Evolutionary conservation across 1,284 basidiomycete species (phyloP), one percentile per base, ranked within the genome.

Genomic region (Apiotrichum gamsii): DNA sequence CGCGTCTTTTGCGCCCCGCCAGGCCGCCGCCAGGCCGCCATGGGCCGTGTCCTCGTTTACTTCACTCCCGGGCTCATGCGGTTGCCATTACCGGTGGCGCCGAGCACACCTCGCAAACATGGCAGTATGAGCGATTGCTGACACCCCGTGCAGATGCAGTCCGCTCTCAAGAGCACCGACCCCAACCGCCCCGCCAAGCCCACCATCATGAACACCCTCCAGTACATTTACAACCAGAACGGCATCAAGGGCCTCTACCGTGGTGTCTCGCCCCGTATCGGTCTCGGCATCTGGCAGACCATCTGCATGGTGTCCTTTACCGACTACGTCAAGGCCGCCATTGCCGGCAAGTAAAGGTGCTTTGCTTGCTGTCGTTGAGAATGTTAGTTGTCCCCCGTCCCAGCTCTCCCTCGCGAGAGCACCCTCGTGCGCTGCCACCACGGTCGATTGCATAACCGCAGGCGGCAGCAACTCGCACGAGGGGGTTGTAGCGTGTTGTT

Each of bases 241-340:
- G 95, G 95, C 50, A 78, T 99, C 69, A 91, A 87, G 75, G 95
- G 95, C 31, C 79, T 99, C 29, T 99, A 98, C 80, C 84, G 95
- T 51, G 95, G 95, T 65, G 93, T 98, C 18, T 88, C 90, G 0
- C 95, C 95, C 43, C 87, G 95, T 57, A 90, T 99, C 67, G 93
- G 83, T 62, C 82, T 98, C 52, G 94, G 70, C 39, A 61, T 66
- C 42, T 72, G 72, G 74, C 70, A 72, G 51, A 69, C 69, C 11
- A 64, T 96, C 57, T 97, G 91, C 78, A 97, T 97, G 93, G 93
- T 97, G 56, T 90, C 87, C 18, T 87, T 97, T 58, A 90, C 91
- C 14, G 93, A 96, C 74, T 91, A 91, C 65, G 90, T 95, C 57
- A 52, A 52, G 39, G 45, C 50, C 9, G 33, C 40, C 39, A 41